Evolutionary conservation across 2,329 filamentous ascomycete species (phyloP).

Genomic region (Penicillium decumbens): DNA sequence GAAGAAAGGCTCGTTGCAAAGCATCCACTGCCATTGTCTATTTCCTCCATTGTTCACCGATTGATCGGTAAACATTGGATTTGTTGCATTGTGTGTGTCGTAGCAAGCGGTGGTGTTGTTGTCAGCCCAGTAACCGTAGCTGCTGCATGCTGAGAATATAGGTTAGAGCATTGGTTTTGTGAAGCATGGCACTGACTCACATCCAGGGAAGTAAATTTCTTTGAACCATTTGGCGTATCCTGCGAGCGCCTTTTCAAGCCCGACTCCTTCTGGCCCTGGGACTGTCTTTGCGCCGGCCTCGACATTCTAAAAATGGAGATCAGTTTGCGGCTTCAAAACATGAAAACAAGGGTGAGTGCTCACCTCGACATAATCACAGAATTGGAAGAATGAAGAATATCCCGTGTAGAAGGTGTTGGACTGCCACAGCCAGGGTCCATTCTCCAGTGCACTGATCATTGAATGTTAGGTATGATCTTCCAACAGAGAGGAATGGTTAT

Average conservation of each 20-base stretch:
- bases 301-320: slow-evolving; percentile 28
- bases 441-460: slow-evolving; percentile 47
- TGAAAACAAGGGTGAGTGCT: slow-evolving; percentile 9
- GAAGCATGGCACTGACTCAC: slow-evolving; percentile 34
- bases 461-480: slow-evolving; percentile 1
- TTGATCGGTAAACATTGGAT: slow-evolving; percentile 49
- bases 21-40: slow-evolving; percentile 58
- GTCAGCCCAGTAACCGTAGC: slow-evolving; percentile 48
- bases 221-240: slow-evolving; percentile 56
- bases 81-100: slow-evolving; percentile 50
- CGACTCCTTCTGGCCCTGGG: slow-evolving; percentile 47
- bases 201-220: slow-evolving; percentile 44
- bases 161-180: not conserved
- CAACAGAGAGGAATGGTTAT: not conserved
- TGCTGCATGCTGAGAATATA: slow-evolving; percentile 40
- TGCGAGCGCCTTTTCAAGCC: slow-evolving; percentile 49
- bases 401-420: slow-evolving; percentile 47
- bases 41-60: slow-evolving; percentile 45
- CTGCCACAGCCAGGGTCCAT: slow-evolving; percentile 58
- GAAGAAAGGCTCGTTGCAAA: slow-evolving; percentile 60
- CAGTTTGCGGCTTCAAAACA: not conserved
- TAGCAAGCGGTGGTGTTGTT: slow-evolving; percentile 48
- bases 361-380: slow-evolving; percentile 50
- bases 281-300: slow-evolving; percentile 24
- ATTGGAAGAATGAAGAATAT: slow-evolving; percentile 47